These are phyloP conservation scores for Xylaria sp. DNA, from an alignment of 2,329 filamentous ascomycete genomes.

Conservation along the genomic window DNA sequence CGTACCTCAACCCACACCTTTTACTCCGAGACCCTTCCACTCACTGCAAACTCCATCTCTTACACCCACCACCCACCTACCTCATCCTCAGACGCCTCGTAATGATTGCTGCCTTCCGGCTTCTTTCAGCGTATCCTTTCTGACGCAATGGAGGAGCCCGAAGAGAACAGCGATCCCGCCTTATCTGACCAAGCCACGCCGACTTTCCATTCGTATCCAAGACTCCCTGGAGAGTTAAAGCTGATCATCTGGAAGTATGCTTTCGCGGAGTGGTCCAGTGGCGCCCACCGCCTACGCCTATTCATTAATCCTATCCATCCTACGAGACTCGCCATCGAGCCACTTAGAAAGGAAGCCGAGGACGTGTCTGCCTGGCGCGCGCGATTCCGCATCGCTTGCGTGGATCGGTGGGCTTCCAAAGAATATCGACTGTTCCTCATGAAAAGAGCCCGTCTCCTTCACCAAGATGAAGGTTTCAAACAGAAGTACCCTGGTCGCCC, in stretches of 20 bases:
- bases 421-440: neutral
- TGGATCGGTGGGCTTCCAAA: conserved; percentile 8
- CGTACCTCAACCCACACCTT: neutral
- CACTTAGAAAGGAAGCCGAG: neutral
- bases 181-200: neutral
- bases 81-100: no score
- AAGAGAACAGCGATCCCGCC: neutral
- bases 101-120: no score
- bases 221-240: conserved; percentile 35
- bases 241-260: conserved; percentile 31
- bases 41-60: no score
- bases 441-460: neutral
- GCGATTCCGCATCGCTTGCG: neutral
- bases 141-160: neutral
- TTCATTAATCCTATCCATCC: no score
- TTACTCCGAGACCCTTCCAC: no score
- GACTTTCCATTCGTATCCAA: conserved; percentile 15
- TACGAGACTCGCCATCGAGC: neutral
- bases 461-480: neutral
- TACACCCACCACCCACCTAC: no score
- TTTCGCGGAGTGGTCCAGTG: neutral
- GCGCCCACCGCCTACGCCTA: conserved; percentile 34
- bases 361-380: conserved; percentile 31
- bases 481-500: conserved; percentile 8
- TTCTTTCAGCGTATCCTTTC: no score